Percentiles rank a stretch among this genome's conserved stretches.
Conservation (phyloP, 2,329 filamentous ascomycete genomes). For the Fusarium hostae region DNA sequence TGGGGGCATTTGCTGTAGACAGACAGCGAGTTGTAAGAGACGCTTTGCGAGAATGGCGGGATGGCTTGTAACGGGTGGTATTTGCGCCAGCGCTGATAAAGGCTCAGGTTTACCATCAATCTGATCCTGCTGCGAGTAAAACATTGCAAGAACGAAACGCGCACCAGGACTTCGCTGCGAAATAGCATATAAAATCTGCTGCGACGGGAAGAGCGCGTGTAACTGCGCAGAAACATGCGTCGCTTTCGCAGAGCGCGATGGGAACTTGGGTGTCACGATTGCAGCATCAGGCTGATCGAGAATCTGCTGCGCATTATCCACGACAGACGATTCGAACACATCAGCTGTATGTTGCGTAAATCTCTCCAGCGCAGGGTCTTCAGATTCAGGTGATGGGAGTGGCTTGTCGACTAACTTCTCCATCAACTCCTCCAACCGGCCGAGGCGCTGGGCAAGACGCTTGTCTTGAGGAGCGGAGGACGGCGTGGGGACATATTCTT, state of each 20-base stretch:
- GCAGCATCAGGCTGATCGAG: constrained; percentile 1
- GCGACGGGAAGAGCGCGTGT: constrained; percentile 39
- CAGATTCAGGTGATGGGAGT: constrained; percentile 33
- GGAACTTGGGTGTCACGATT: constrained; percentile 3
- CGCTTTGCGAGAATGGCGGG: constrained; percentile 60
- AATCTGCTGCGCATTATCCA: constrained; percentile 35
- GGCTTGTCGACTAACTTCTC: constrained; percentile 55
- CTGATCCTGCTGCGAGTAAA: constrained; percentile 46
- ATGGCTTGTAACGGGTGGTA: constrained; percentile 56
- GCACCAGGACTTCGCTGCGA: constrained; percentile 41
- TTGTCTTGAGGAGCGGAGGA: constrained; percentile 51
- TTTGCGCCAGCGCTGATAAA: constrained; percentile 40
- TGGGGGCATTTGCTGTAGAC: constrained; percentile 58
- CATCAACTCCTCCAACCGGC: constrained; percentile 59
- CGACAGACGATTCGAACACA: constrained; percentile 35
- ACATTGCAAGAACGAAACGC: constrained; percentile 43
- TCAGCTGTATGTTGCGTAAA: constrained; percentile 44
- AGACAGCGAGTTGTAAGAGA: constrained; percentile 58
- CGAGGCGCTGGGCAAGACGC: constrained; percentile 56
- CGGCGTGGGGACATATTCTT: constrained; percentile 55
- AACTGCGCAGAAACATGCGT: constrained; percentile 29
- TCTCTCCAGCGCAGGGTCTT: background rate
- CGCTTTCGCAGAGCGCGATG: constrained; percentile 22
- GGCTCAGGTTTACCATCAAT: constrained; percentile 48
- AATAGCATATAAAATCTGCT: constrained; percentile 36